These are phyloP conservation scores for Cryptococcus amylolentus DNA, from an alignment of 1,284 basidiomycete genomes.

Conservation along the genomic window DNA sequence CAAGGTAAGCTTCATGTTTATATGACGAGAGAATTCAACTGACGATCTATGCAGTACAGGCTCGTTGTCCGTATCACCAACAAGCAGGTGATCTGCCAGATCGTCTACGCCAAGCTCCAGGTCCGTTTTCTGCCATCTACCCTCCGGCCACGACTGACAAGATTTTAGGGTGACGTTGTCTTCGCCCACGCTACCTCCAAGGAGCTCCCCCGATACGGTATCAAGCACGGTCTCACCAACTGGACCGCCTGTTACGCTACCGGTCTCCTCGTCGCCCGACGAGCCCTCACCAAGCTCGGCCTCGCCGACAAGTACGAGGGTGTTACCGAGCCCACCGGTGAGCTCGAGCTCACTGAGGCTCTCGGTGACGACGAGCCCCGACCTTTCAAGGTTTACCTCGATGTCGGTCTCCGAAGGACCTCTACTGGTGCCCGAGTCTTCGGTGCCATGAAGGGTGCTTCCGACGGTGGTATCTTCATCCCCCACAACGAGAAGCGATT, in stretches of 20 bases:
- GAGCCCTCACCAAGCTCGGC: conserved; percentile 90
- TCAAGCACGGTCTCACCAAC: conserved; percentile 97
- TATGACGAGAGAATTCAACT: background rate
- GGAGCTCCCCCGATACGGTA: conserved; percentile 94
- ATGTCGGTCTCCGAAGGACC: conserved; percentile 96
- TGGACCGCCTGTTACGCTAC: conserved; percentile 99
- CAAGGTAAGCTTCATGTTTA: conserved; percentile 53
- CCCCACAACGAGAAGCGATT: conserved; percentile 98
- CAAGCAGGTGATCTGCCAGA: conserved; percentile 85
- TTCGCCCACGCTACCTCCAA: conserved; percentile 80
- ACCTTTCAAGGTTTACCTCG: conserved; percentile 98
- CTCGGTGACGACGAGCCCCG: conserved; percentile 87
- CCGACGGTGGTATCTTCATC: conserved; percentile 96
- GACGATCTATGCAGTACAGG: conserved; percentile 64
- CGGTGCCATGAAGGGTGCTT: conserved; percentile 98
- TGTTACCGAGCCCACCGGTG: conserved; percentile 87
- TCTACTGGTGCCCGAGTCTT: conserved; percentile 98
- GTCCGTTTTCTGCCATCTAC: conserved; percentile 9
- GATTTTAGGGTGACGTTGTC: conserved; percentile 74
- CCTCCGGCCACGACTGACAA: background rate
- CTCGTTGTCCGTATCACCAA: conserved; percentile 98
- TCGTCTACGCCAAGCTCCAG: conserved; percentile 94
- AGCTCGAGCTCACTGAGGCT: conserved; percentile 73
- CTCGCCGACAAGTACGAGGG: conserved; percentile 99
- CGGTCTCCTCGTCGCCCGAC: conserved; percentile 90